Evolutionary conservation across 2,329 filamentous ascomycete genomes (phyloP).

Genomic region (Akanthomyces uredinophilus): DNA sequence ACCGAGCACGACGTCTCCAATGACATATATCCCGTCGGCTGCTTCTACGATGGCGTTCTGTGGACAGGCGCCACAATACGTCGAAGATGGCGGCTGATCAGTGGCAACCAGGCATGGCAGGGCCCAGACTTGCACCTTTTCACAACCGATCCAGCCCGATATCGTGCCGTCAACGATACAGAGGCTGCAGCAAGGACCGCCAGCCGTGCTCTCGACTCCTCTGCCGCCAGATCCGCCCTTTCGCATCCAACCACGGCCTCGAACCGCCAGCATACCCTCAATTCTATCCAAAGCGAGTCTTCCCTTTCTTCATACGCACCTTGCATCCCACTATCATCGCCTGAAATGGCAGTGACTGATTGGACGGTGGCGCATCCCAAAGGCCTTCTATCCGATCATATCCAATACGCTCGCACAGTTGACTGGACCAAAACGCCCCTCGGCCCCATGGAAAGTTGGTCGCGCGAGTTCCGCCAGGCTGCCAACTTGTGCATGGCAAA

Average conservation of each 20-base stretch:
- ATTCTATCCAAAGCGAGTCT: conserved; percentile 25
- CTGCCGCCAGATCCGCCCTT: not conserved
- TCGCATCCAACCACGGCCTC: not conserved
- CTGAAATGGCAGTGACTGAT: conserved; percentile 31
- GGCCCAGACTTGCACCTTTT: not conserved
- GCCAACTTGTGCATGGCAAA: conserved; percentile 35
- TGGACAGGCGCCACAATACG: conserved; percentile 35
- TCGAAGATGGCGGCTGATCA: conserved; percentile 36
- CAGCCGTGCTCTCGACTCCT: not conserved
- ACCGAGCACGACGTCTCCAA: conserved; percentile 39
- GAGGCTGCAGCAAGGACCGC: not conserved
- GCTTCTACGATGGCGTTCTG: conserved; percentile 29
- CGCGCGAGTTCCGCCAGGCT: conserved; percentile 38
- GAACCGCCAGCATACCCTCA: conserved; percentile 7
- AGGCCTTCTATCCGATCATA: conserved; percentile 26
- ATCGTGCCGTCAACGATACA: not conserved
- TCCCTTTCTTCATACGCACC: conserved; percentile 24
- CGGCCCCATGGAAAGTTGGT: conserved; percentile 40
- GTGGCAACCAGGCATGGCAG: conserved; percentile 34
- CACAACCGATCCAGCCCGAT: not conserved
- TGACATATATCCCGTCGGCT: conserved; percentile 38
- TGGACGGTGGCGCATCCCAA: conserved; percentile 29
- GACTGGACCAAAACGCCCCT: conserved; percentile 40
- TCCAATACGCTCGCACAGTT: conserved; percentile 28
- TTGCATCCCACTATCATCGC: conserved; percentile 25